Evolutionary conservation across 2,329 filamentous ascomycete genomes (phyloP), one percentile per base, ranked within the genome.

Genomic region (Aspergillus caelatus): DNA sequence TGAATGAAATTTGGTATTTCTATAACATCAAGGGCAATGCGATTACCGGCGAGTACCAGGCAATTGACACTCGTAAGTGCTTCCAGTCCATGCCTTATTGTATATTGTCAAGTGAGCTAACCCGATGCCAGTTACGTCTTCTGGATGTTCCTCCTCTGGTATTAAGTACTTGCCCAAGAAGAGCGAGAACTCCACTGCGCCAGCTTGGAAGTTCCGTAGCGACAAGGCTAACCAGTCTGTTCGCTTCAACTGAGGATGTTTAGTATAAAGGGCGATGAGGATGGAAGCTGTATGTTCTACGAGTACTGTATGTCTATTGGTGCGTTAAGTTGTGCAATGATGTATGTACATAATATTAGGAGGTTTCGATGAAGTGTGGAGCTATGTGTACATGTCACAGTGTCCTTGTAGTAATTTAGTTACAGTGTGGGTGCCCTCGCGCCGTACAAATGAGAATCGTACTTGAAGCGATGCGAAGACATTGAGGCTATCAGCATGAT

Each of bases 101-200:
- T 28, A 23, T 58, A 5, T 21, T 19, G 55, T 39, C 11, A 23
- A 36, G n/a, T 48, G 8, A 57, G 36, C 48, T 62, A 45, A 58
- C 30, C 3, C 54, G 10, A 41, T 60, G 34, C 5, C 50, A 77
- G 75, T 77, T 10, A 57, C 70, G 23, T 60, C 82, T 56, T 87
- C 88, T 30, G 85, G 81, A 50, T 94, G 91, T 75, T 87, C 90
- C 0, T 72, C 75, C 43, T 82, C 78, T 0, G 88, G 86, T 3
- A 87, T 93, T 73, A 86, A 85, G 71, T 92, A 92, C 74, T 76
- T 86, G 10, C 87, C 88, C 39, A 91, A 91, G 16, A 62, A 26
- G 41, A 56, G 48, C 55, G 48, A 53, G 30, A 60, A 57, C 48
- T 48, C 34, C 28, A 45, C 63, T 11, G 21, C 32, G 12, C 23